A percentile compares a stretch with the other conserved stretches of the same genome.
Evolutionary conservation across 345 rosid species (phyloP).

Genomic region (Boechera divaricarpa): DNA sequence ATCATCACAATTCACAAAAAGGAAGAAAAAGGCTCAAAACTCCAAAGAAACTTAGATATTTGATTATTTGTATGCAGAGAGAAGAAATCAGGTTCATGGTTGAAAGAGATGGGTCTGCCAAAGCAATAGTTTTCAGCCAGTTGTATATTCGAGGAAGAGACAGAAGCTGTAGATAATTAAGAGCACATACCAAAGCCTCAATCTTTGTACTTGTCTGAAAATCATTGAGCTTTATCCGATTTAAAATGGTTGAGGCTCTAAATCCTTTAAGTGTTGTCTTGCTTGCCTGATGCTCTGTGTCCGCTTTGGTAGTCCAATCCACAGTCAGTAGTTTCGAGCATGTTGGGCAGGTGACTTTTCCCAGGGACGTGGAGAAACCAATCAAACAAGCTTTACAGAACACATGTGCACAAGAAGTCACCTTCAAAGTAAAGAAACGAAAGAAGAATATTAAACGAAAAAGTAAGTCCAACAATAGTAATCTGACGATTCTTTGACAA

Average conservation of each 20-base stretch:
- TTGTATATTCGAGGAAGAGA: not conserved
- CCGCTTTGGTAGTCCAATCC: slow-evolving; percentile 67
- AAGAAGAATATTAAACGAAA: slow-evolving; percentile 14
- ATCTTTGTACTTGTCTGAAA: slow-evolving; percentile 99
- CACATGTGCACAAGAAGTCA: slow-evolving; percentile 75
- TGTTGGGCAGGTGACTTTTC: slow-evolving; percentile 75
- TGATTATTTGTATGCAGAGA: too few species aligned
- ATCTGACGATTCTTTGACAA: slow-evolving; percentile 3
- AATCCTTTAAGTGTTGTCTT: slow-evolving; percentile 76
- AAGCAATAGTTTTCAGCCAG: too few species aligned
- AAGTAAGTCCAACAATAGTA: slow-evolving; percentile 17
- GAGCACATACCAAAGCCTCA: slow-evolving; percentile 85
- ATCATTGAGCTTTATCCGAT: slow-evolving; percentile 74
- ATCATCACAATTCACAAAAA: slow-evolving; percentile 21
- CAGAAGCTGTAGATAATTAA: slow-evolving; percentile 19
- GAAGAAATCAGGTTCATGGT: too few species aligned
- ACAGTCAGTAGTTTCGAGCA: slow-evolving; percentile 78
- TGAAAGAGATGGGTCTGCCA: too few species aligned
- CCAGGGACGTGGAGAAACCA: slow-evolving; percentile 66
- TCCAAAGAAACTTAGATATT: not conserved
- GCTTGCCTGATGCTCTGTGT: slow-evolving; percentile 53
- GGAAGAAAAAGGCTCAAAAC: slow-evolving; percentile 11
- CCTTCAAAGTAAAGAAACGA: slow-evolving; percentile 53
- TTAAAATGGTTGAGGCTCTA: slow-evolving; percentile 82
- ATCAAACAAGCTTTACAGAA: slow-evolving; percentile 94